Evolutionary conservation across 106 monocot species (phyloP).

Genomic region (Agapanthus africanus): DNA sequence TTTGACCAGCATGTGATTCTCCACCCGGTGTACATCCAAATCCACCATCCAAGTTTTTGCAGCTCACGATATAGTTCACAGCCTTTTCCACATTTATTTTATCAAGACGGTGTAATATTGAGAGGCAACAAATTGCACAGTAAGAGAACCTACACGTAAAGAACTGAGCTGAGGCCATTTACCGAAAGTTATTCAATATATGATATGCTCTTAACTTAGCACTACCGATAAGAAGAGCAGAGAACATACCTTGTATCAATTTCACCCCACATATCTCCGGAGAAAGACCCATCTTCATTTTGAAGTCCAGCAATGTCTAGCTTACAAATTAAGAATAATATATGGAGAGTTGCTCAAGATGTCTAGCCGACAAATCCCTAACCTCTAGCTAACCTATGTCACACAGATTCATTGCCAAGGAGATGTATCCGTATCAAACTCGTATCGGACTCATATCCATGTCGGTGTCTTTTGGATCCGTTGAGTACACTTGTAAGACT

Average conservation of each 20-base stretch:
- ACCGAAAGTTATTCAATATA: neutral
- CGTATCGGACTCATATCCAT: no score
- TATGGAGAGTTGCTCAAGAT: no score
- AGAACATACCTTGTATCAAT: conserved; percentile 74
- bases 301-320: conserved; percentile 74
- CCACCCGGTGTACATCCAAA: conserved; percentile 89
- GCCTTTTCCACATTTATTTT: conserved; percentile 88
- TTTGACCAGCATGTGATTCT: conserved; percentile 97
- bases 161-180: neutral
- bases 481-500: no score
- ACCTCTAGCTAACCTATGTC: no score
- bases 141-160: conserved; percentile 73
- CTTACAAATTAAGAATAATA: conserved; percentile 29
- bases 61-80: conserved; percentile 83
- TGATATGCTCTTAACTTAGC: neutral
- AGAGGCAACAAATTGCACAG: conserved; percentile 80
- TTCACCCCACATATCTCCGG: conserved; percentile 98
- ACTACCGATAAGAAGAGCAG: neutral
- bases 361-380: no score
- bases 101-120: conserved; percentile 54
- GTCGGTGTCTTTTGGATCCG: no score
- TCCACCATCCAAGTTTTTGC: conserved; percentile 94
- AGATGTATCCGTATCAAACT: no score
- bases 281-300: conserved; percentile 95
- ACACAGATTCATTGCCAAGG: no score